Percentiles rank a stretch among this genome's conserved stretches.
phyloP scores from a whole-genome alignment of 371 early-diverging fungal species.

The Apophysomyces variabilis region DNA sequence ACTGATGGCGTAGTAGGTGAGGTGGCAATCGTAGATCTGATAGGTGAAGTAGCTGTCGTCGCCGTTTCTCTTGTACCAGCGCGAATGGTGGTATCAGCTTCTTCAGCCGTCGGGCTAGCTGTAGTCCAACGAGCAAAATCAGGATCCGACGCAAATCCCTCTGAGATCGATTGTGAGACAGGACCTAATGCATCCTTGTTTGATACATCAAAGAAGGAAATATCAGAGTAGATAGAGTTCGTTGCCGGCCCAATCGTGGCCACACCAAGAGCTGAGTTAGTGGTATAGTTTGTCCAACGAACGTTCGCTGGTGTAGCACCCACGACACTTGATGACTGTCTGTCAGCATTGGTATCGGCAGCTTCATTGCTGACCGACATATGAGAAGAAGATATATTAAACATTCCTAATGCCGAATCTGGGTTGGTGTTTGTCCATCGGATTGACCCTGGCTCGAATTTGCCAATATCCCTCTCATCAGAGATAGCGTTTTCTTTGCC shows the following conservation, averaged over 20 bases:
- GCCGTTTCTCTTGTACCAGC: too few species aligned
- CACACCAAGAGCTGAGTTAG: slow-evolving; percentile 22
- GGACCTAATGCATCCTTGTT: slow-evolving; percentile 13
- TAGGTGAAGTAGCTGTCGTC: too few species aligned
- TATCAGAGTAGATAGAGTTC: slow-evolving; percentile 30
- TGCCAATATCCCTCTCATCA: not conserved
- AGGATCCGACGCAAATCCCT: slow-evolving; percentile 38
- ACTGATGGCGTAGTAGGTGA: too few species aligned
- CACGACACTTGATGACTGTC: not conserved
- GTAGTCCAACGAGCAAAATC: slow-evolving; percentile 45
- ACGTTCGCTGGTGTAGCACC: slow-evolving; percentile 18
- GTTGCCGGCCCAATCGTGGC: slow-evolving; percentile 23
- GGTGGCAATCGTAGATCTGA: too few species aligned
- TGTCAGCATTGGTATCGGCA: not conserved
- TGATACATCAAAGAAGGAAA: slow-evolving; percentile 12
- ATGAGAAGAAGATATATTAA: too few species aligned
- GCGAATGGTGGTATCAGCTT: not conserved
- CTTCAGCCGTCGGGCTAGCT: slow-evolving; percentile 11
- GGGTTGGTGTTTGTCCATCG: too few species aligned
- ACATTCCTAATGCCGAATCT: too few species aligned
- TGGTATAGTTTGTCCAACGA: slow-evolving; percentile 33
- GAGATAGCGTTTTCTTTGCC: not conserved
- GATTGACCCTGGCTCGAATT: not conserved
- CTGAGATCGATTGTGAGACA: slow-evolving; percentile 17
- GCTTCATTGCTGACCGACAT: not conserved